Percentiles rank a stretch among this genome's conserved stretches.
phyloP scores from a whole-genome alignment of 441 rosid genomes.

The Gossypium davidsonii region DNA sequence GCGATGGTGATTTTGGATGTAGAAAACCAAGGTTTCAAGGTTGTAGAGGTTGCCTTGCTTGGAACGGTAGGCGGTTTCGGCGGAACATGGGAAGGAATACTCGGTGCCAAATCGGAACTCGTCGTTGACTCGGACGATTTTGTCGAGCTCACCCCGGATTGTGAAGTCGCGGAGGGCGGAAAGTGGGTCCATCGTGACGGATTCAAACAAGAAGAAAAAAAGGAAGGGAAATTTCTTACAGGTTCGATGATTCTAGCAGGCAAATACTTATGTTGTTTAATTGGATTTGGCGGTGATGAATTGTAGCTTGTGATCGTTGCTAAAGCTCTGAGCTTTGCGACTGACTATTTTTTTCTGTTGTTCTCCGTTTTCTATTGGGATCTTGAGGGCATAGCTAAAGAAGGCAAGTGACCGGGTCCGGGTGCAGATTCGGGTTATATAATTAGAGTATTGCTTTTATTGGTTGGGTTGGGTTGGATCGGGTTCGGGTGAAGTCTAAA shows the following conservation, averaged over 20 bases:
- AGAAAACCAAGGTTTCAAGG: constrained; percentile 64
- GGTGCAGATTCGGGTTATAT: background rate
- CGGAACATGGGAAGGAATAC: constrained; percentile 56
- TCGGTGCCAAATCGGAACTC: constrained; percentile 70
- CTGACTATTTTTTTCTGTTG: background rate
- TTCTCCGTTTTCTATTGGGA: background rate
- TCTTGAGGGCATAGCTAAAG: background rate
- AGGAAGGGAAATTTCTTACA: background rate
- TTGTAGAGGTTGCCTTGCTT: constrained; percentile 75
- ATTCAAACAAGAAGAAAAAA: background rate
- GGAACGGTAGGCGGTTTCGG: constrained; percentile 76
- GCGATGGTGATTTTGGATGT: constrained; percentile 49
- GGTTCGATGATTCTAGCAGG: background rate
- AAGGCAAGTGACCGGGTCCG: background rate
- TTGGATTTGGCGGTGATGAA: background rate
- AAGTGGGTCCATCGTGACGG: constrained; percentile 61
- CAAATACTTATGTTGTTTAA: background rate
- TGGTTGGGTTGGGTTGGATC: too few relatives aligned
- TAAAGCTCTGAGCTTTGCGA: background rate
- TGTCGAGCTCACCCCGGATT: constrained; percentile 58
- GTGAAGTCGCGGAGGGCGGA: constrained; percentile 74
- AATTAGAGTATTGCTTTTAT: too few relatives aligned
- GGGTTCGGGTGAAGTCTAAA: too few relatives aligned
- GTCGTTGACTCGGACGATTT: constrained; percentile 44
- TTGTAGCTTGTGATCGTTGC: background rate